Evolutionary conservation across 2,329 filamentous ascomycete species (phyloP), one percentile per base, ranked within the genome.

Genomic region (Fusarium ambrosium): DNA sequence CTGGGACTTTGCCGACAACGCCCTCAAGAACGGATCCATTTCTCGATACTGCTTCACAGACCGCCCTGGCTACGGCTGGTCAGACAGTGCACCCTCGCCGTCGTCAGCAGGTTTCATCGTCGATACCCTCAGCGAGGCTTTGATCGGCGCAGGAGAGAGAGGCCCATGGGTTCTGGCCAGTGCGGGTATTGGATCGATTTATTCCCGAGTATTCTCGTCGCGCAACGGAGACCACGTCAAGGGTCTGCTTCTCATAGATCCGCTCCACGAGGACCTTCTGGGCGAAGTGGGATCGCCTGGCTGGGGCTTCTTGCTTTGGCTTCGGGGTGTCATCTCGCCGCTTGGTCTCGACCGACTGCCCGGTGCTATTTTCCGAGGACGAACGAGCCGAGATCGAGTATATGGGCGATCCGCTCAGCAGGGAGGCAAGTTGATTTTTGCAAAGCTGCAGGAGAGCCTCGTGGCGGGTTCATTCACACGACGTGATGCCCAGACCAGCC

Each of bases 31-130:
- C 78, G 94, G 94, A 43, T 94, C 93, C 55, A 97, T 99, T 77
- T 86, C 88, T 66, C 92, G 96, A 69, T 98, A 97, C 85, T 99
- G 97, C 87, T 98, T 98, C 83, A 95, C 94, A 81, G 97, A 99
- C 81, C 93, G 97, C 24, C 97, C 97, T 1, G 97, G 97, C 2
- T 89, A 96, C 66, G 96, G 90, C 8, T 98, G 95, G 87, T 91
- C 89, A 56, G 97, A 99, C 83, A 96, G 97, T 65, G 95, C 96
- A 0, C 97, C 97, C 2, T 98, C 95, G 7, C 97, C 97, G 0
- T 92, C 98, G 78, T 97, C 94, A 6, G 96, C 95, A 6, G 95
- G 95, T 51, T 98, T 98, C 90, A 93, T 94, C n/a, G 92, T 94
- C 6, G 95, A 98, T 79, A 94, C 92, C 0, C 87, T 98, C 29